Evolutionary conservation across 108 stramenopile genomes (phyloP).

Genomic region (Cyclotella baltica): DNA sequence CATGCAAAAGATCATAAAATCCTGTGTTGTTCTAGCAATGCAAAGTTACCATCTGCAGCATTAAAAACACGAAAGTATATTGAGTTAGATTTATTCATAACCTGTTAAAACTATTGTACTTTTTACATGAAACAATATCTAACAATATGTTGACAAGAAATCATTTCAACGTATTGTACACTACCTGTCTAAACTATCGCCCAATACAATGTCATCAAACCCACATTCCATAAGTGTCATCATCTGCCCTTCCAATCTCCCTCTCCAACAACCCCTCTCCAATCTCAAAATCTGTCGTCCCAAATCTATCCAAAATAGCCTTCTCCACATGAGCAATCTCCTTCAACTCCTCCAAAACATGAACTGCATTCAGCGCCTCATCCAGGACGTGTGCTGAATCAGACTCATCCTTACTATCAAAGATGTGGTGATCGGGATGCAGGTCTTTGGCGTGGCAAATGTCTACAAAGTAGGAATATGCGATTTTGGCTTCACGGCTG

Average conservation of each 20-base stretch:
- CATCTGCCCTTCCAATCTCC: conserved; percentile 28
- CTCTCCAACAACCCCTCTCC: conserved; percentile 31
- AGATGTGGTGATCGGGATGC: conserved; percentile 15
- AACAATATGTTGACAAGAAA: too few species aligned
- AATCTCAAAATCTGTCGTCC: conserved; percentile 33
- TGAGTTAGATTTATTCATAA: too few species aligned
- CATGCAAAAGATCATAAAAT: too few species aligned
- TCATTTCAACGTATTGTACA: too few species aligned
- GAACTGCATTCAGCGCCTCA: conserved; percentile 22
- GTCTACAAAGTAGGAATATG: conserved; percentile 27
- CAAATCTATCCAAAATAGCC: conserved; percentile 30
- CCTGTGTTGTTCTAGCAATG: too few species aligned
- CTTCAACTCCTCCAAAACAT: conserved; percentile 26
- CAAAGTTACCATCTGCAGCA: too few species aligned
- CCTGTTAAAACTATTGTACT: too few species aligned
- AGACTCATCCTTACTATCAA: neutral
- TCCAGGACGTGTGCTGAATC: conserved; percentile 1
- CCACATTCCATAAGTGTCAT: conserved; percentile 31
- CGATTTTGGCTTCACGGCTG: conserved; percentile 27
- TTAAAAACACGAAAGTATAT: too few species aligned
- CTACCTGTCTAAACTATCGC: too few species aligned
- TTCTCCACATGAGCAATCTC: conserved; percentile 31
- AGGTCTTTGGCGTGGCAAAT: conserved; percentile 15
- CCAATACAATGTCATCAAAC: neutral
- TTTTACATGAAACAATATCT: too few species aligned